Percentiles rank a stretch among this genome's conserved stretches.
Conservation (phyloP, 768 basidiomycete genomes). For the Xanthoconium stramineum region DNA sequence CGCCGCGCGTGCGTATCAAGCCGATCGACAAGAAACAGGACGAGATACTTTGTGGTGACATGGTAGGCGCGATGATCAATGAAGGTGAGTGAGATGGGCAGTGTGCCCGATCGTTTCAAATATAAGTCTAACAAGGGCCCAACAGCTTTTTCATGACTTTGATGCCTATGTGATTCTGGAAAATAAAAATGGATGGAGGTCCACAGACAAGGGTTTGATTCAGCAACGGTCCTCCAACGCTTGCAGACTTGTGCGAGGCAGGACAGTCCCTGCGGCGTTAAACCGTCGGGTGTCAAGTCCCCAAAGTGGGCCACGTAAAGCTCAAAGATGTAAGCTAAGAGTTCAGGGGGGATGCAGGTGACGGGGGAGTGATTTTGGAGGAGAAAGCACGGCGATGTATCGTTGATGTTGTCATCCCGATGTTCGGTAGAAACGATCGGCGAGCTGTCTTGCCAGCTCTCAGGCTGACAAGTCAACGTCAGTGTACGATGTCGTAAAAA, state of each 20-base stretch:
- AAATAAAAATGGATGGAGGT: background rate
- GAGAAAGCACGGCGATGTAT: too few relatives aligned
- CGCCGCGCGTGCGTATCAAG: slow-evolving; percentile 13
- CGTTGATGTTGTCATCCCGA: too few relatives aligned
- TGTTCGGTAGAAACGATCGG: background rate
- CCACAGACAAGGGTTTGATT: slow-evolving; percentile 22
- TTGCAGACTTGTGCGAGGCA: slow-evolving; percentile 20
- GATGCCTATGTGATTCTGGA: background rate
- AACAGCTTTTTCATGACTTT: background rate
- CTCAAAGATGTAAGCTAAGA: slow-evolving; percentile 29
- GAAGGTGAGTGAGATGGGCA: too few relatives aligned
- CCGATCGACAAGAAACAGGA: slow-evolving; percentile 11
- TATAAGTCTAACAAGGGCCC: slow-evolving; percentile 2
- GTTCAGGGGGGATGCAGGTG: slow-evolving; percentile 26
- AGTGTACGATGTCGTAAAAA: background rate
- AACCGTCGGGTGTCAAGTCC: background rate
- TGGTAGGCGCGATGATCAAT: slow-evolving; percentile 16
- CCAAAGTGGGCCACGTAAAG: background rate
- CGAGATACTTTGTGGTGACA: background rate
- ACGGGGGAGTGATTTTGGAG: background rate
- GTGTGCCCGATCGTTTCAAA: too few relatives aligned
- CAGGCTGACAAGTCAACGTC: background rate
- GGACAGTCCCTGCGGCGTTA: background rate
- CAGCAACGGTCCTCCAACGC: slow-evolving; percentile 14
- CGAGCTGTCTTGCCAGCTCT: too few relatives aligned